Base-by-base conservation (phyloP, 176 grass and related monocot species). In the Carex cristatella region DNA sequence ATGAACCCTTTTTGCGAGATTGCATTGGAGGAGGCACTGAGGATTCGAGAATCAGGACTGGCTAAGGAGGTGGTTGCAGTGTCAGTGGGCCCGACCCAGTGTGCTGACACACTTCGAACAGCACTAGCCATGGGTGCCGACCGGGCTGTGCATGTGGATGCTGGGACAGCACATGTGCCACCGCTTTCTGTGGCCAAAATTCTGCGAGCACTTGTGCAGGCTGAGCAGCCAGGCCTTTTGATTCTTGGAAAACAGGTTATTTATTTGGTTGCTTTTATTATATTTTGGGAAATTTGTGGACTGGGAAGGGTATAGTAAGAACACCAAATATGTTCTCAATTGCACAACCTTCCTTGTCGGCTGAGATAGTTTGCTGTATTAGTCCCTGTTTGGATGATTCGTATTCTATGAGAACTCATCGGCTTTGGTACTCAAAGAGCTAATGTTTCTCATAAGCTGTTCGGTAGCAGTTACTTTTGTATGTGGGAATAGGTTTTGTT, bases 1-100 rank as follows among this genome's bases (percentile, higher is more conserved):
- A 98, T 98, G 95, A 98, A 98, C 86, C 95, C 95, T 13, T 98
- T 98, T 84, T 94, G 93, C 86, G 95, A 98, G 87, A 98, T 98
- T 81, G 93, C 95, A 31, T 82, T 94, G 11, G 95, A 98, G 78
- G 93, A 98, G 72, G 95, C 95, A 13, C 85, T 98, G 7, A 91
- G 89, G 51, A 83, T 97, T 61, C 84, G 95, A 18, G 92, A 94
- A 78, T 87, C 91, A 6, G 92, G 95, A 67, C 84, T 79, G 53
- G 91, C 91, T 4, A 1, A 78, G 10, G 93, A 98, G 88, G 91
- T 94, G 84, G 60, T 98, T 61, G 95, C 92, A 12, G 95, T 94
- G 69, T 92, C 93, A 55, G 69, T 94, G 15, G 95, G 95, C 5
- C 92, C 95, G 58, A 63, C 88, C 0, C 91, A 93, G 69, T 90